Evolutionary conservation across 2,329 filamentous ascomycete genomes (phyloP).

Genomic region (Monosporascus sp.): DNA sequence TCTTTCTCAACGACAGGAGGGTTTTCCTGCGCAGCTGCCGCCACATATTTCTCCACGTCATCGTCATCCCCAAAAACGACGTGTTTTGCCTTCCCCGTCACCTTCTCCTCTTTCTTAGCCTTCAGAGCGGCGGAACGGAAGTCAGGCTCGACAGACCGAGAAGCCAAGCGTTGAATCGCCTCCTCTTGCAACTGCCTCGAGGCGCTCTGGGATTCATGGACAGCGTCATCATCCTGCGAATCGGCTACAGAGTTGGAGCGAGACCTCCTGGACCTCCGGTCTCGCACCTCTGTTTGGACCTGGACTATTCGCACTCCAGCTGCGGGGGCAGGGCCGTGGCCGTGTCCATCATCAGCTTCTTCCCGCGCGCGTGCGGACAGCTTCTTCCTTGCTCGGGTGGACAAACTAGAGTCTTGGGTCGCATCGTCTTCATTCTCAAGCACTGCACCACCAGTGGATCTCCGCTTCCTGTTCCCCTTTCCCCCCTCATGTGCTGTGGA

Average conservation of each 20-base stretch:
- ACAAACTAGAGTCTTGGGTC: not conserved
- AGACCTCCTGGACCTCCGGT: constrained; percentile 11
- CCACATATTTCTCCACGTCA: constrained; percentile 27
- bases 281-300: constrained; percentile 21
- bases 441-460: constrained; percentile 4
- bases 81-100: constrained; percentile 23
- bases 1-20: constrained; percentile 27
- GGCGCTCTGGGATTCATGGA: constrained; percentile 19
- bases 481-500: constrained; percentile 6
- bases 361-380: constrained; percentile 19
- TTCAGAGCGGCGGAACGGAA: constrained; percentile 3
- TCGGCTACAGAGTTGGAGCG: constrained; percentile 14
- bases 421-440: not conserved
- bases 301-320: constrained; percentile 7
- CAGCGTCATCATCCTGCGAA: constrained; percentile 14
- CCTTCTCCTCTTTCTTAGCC: not conserved
- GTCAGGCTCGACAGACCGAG: constrained; percentile 12
- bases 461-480: constrained; percentile 7
- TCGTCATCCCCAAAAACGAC: constrained; percentile 28
- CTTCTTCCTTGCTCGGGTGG: constrained; percentile 15
- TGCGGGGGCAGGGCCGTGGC: not conserved
- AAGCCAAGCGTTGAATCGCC: constrained; percentile 21
- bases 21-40: constrained; percentile 13
- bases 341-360: constrained; percentile 7
- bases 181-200: constrained; percentile 27